Evolutionary conservation across 2,329 filamentous ascomycete genomes (phyloP).

Genomic region (Cladosporium sp.): DNA sequence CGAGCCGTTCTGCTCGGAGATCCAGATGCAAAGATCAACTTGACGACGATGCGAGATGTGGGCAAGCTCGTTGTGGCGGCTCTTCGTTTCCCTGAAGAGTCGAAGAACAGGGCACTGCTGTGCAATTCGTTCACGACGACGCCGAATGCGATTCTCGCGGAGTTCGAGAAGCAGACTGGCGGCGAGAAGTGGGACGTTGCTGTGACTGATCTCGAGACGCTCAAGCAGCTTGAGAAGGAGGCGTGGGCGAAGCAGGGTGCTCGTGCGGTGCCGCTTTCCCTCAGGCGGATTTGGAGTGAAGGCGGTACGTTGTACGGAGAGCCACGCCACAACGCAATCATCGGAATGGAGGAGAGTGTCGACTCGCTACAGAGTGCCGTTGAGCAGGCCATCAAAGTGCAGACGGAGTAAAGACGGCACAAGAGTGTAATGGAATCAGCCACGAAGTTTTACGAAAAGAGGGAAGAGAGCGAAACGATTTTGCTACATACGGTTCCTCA

Average conservation of each 20-base stretch:
- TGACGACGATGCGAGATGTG: slow-evolving; percentile 73
- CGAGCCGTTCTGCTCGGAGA: slow-evolving; percentile 64
- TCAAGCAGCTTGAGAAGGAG: slow-evolving; percentile 61
- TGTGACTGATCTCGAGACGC: slow-evolving; percentile 55
- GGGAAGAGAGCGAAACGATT: neutral
- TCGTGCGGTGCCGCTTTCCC: slow-evolving; percentile 58
- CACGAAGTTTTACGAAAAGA: neutral
- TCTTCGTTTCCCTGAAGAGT: slow-evolving; percentile 57
- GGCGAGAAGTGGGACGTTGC: slow-evolving; percentile 54
- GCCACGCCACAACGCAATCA: slow-evolving; percentile 64
- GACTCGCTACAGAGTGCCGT: slow-evolving; percentile 57
- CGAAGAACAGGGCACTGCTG: slow-evolving; percentile 60
- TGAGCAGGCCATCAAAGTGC: slow-evolving; percentile 35
- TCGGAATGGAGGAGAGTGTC: slow-evolving; percentile 52
- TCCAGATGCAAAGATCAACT: slow-evolving; percentile 63
- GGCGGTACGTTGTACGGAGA: slow-evolving; percentile 69
- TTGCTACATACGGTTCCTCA: neutral
- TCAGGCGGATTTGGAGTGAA: slow-evolving; percentile 71
- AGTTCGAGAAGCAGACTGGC: slow-evolving; percentile 68
- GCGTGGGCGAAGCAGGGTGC: slow-evolving; percentile 59
- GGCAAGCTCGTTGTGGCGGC: slow-evolving; percentile 66
- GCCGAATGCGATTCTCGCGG: slow-evolving; percentile 62
- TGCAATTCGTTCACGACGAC: slow-evolving; percentile 73
- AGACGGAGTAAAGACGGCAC: slow-evolving; percentile 20
- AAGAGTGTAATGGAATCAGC: neutral